Percentiles rank a stretch among this genome's conserved stretches.
These are phyloP conservation scores for Trypanosoma platydactyli DNA, from an alignment of 208 protist genomes.

Conservation along the genomic window DNA sequence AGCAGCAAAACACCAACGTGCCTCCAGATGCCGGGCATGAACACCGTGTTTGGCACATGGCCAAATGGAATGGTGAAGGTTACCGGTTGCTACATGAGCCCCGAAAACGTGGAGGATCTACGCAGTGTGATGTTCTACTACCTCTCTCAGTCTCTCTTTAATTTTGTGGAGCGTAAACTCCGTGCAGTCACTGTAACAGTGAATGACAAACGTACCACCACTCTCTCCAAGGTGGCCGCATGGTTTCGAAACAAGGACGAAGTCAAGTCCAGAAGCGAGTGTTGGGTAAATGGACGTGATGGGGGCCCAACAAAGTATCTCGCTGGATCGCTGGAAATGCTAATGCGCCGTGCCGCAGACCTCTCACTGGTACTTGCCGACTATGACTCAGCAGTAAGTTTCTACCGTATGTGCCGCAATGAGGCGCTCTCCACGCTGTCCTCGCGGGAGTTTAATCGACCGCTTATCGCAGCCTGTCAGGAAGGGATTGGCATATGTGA, in stretches of 20 bases:
- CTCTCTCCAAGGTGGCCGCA: conserved; percentile 76
- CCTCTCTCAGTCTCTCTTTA: conserved; percentile 66
- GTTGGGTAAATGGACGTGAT: conserved; percentile 24
- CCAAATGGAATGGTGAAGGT: conserved; percentile 44
- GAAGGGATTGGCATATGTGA: conserved; percentile 71
- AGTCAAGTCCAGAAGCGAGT: conserved; percentile 39
- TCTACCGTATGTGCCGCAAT: conserved; percentile 75
- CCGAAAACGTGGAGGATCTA: conserved; percentile 59
- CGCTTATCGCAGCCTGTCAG: conserved; percentile 72
- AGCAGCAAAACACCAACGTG: not conserved
- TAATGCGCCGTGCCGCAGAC: conserved; percentile 80
- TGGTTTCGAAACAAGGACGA: conserved; percentile 83
- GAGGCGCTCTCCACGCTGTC: conserved; percentile 64
- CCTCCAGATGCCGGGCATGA: conserved; percentile 35
- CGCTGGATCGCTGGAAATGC: conserved; percentile 73
- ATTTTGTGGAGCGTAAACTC: conserved; percentile 68
- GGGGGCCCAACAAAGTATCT: conserved; percentile 43
- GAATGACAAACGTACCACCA: conserved; percentile 76
- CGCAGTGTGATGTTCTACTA: conserved; percentile 72
- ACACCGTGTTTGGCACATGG: conserved; percentile 51
- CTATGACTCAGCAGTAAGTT: conserved; percentile 54
- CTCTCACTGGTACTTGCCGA: conserved; percentile 65
- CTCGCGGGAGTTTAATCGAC: conserved; percentile 64
- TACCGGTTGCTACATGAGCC: conserved; percentile 78
- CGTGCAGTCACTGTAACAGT: conserved; percentile 54